Percentiles rank a stretch among this genome's conserved stretches.
These are phyloP conservation scores for Zymoseptoria passerinii DNA, from an alignment of 2,329 filamentous ascomycete genomes.

Conservation along the genomic window DNA sequence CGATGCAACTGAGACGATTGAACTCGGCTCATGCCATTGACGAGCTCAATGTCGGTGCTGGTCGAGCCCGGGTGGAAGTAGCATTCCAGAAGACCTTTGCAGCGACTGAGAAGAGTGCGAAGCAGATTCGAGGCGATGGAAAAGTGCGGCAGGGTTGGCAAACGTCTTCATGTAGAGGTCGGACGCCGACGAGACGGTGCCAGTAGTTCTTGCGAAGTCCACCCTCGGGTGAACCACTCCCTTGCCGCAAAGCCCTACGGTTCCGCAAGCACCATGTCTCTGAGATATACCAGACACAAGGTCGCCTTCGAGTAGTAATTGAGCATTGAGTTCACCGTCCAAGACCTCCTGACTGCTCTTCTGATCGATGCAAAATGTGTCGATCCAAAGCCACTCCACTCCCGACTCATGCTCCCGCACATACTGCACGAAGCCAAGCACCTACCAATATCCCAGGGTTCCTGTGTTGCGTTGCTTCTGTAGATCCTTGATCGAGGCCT, in stretches of 20 bases:
- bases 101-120: constrained; percentile 5
- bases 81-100: constrained; percentile 8
- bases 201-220: constrained; percentile 10
- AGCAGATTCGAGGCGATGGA: constrained; percentile 3
- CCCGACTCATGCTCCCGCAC: background rate
- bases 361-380: constrained; percentile 19
- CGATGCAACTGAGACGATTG: too few species aligned
- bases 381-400: constrained; percentile 13
- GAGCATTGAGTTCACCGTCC: constrained; percentile 16
- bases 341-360: constrained; percentile 11
- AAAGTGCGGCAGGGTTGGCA: background rate
- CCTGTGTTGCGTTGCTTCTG: constrained; percentile 1
- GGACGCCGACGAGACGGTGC: too few species aligned
- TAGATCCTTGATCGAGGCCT: constrained; percentile 4
- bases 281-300: constrained; percentile 15
- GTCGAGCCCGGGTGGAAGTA: too few species aligned
- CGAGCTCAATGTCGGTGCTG: too few species aligned
- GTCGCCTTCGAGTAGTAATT: constrained; percentile 13
- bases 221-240: constrained; percentile 6
- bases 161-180: constrained; percentile 1
- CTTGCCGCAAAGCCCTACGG: background rate
- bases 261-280: background rate
- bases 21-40: too few species aligned
- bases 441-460: constrained; percentile 6
- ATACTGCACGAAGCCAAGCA: constrained; percentile 4